Percentiles rank a stretch among this genome's conserved stretches.
phyloP scores from a whole-genome alignment of 768 basidiomycete genomes.

The Tulasnella sp. region DNA sequence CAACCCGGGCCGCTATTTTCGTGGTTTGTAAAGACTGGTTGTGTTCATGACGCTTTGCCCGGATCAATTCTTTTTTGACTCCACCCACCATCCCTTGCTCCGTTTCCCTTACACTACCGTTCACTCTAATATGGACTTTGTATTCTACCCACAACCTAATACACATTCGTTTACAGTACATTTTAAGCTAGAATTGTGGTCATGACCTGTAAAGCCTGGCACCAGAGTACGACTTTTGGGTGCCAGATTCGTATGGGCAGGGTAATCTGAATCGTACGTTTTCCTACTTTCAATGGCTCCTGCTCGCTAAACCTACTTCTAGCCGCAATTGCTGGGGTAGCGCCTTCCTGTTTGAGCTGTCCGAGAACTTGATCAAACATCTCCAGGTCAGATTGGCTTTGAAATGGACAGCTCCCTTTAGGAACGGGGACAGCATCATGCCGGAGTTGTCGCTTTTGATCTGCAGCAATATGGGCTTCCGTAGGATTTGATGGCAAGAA shows the following conservation, averaged over 20 bases:
- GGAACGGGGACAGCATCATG: neutral
- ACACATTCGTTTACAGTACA: neutral
- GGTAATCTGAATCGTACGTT: neutral
- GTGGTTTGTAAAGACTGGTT: neutral
- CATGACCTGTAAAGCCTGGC: neutral
- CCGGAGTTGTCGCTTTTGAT: neutral
- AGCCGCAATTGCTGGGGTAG: neutral
- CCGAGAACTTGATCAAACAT: neutral
- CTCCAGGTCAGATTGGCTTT: neutral
- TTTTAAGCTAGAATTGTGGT: neutral
- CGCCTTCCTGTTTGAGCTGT: neutral
- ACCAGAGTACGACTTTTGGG: neutral
- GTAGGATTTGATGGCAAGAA: neutral
- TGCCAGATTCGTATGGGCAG: neutral
- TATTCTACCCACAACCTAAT: neutral
- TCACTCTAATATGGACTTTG: neutral
- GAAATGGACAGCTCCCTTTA: neutral
- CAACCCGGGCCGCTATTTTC: neutral
- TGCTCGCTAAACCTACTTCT: neutral
- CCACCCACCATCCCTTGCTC: neutral
- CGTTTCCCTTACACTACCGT: neutral
- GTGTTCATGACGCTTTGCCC: neutral
- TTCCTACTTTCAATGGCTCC: neutral
- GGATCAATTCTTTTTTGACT: neutral
- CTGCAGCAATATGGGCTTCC: neutral